A percentile compares a stretch with the other conserved stretches of the same genome.
phyloP scores from a whole-genome alignment of 108 stramenopile genomes.

The Licmophora abbreviata region DNA sequence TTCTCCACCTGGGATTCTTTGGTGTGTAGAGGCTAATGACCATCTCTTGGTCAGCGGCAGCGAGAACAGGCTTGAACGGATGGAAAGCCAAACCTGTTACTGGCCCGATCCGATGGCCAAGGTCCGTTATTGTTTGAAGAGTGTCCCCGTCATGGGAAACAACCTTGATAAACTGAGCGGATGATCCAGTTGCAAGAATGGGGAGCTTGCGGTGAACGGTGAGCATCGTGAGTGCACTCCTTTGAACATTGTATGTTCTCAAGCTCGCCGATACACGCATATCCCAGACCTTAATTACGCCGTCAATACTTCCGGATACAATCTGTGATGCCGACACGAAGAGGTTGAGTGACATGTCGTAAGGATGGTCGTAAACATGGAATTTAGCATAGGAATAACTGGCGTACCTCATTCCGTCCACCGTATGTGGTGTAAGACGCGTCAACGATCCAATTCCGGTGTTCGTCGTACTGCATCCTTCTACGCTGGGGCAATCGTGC shows the following conservation, averaged over 20 bases:
- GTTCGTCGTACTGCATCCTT: conserved; percentile 40
- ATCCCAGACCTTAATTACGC: conserved; percentile 90
- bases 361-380: not conserved
- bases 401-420: conserved; percentile 41
- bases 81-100: conserved; percentile 93
- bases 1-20: too few species aligned
- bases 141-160: conserved; percentile 79
- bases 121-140: conserved; percentile 79
- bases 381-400: not conserved
- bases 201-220: conserved; percentile 87
- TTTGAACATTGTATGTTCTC: conserved; percentile 72
- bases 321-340: conserved; percentile 30
- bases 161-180: conserved; percentile 92
- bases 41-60: conserved; percentile 87
- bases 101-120: conserved; percentile 90
- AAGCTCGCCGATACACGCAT: conserved; percentile 58
- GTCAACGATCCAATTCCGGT: conserved; percentile 81
- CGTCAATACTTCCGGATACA: conserved; percentile 77
- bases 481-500: conserved; percentile 2
- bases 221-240: conserved; percentile 89
- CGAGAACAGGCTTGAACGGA: conserved; percentile 81
- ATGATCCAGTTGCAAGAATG: conserved; percentile 84
- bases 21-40: conserved; percentile 1
- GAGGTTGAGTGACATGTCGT: not conserved
- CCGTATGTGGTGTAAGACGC: conserved; percentile 61